A percentile compares a stretch with the other conserved stretches of the same genome.
Evolutionary conservation across 129 eudicot genomes (phyloP).

Genomic region (Logfia minima): DNA sequence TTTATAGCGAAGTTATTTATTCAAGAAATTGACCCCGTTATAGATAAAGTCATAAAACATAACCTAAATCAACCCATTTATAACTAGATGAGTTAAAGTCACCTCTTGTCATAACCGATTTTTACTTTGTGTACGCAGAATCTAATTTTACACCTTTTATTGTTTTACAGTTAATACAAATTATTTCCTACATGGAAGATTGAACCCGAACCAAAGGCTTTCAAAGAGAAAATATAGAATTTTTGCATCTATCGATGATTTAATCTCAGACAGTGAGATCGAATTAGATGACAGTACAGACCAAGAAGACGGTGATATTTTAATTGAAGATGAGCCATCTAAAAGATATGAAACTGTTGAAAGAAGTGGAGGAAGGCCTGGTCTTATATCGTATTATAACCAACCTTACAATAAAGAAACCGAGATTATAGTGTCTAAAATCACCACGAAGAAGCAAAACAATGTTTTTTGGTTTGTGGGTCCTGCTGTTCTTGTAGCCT

Average conservation of each 20-base stretch:
- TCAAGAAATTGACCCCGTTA: background rate
- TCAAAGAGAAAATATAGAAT: conserved; percentile 36
- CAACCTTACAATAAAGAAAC: conserved; percentile 43
- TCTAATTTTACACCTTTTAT: conserved; percentile 13
- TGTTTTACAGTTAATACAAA: conserved; percentile 39
- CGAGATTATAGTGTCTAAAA: conserved; percentile 28
- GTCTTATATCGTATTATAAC: conserved; percentile 69
- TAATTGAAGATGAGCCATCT: conserved; percentile 39
- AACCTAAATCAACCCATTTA: background rate
- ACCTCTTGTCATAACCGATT: background rate
- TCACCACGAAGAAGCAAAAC: conserved; percentile 37
- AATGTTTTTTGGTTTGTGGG: conserved; percentile 77
- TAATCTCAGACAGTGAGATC: conserved; percentile 39
- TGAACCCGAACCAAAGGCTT: conserved; percentile 34
- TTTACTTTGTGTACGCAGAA: background rate
- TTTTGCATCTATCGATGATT: conserved; percentile 49
- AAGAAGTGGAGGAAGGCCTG: conserved; percentile 70
- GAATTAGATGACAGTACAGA: conserved; percentile 52
- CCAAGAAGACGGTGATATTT: conserved; percentile 45
- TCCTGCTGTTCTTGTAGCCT: conserved; percentile 89
- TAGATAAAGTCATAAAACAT: background rate
- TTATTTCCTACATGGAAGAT: conserved; percentile 43
- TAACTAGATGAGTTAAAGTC: background rate
- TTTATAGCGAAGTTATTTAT: background rate
- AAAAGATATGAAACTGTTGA: conserved; percentile 34